Base-by-base conservation (phyloP, 352 stramenopile species). In the Stramenopiles sp. region DNA sequence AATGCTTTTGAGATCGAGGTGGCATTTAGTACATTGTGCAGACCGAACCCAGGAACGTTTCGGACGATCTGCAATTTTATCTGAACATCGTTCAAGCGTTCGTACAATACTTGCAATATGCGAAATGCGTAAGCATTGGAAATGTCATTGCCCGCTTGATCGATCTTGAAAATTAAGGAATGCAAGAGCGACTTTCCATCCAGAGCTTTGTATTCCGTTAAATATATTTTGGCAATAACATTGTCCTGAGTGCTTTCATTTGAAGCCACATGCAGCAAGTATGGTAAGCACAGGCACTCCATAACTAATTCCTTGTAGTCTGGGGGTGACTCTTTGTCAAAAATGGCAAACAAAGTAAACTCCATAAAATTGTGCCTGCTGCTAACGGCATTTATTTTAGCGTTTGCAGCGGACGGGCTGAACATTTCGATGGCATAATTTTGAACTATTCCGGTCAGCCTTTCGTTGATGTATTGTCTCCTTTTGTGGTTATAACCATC, bases 271-370 rank as follows among this genome's bases (percentile, higher is more conserved):
- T 2, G 2, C 53, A 71, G 6, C 53, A 71, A 71, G 12, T 71
- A 71, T 71, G 53, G 53, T 35, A 71, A 35, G 6, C 53, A 71
- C 6, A 71, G 4, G 4, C 35, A 35, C 35, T 71, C 1, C 12
- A 71, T 4, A 71, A 71, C 53, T 33, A 71, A 35, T 33, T 71
- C 53, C 53, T 71, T 71, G 4, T 35, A 71, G 12, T 71, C 6
- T 2, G 2, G 2, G 53, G 4, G 31, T 6, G 2, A 71, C 2
- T 35, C 33, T 33, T 71, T 71, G 4, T 2, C 6, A 71, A 35
- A 35, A 6, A 2, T 6, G 35, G 33, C 35, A 71, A 71, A 6
- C 35, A 71, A 33, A 71, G 35, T 6, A 6, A 33, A 71, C 4
- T 31, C 35, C 2, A 6, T 2, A 2, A 71, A 33, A 31, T 71